Evolutionary conservation across 1,284 basidiomycete genomes (phyloP), one percentile per base, ranked within the genome.

Genomic region (Rhodotorula glutinis): DNA sequence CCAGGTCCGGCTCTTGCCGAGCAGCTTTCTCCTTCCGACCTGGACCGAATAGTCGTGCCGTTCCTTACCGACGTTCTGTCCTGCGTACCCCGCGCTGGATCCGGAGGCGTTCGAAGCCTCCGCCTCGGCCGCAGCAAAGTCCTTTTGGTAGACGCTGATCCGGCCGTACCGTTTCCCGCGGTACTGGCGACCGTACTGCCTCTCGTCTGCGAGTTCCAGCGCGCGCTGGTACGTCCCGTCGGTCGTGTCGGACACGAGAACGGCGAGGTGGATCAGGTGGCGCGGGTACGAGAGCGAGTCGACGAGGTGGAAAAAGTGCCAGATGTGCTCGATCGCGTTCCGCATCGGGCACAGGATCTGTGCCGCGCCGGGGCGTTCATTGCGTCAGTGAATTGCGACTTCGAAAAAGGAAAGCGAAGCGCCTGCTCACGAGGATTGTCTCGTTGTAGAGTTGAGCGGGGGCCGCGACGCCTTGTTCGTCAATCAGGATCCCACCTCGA

Each of bases 251-350:
- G 69, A 70, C n/a, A 65, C 65, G 61, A 70, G 65, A 46, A 70
- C 33, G 13, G 25, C 69, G 55, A 70, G 33, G 40, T 68, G 65
- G 30, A 70, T 3, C 17, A 68, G 66, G 54, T 67, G 59, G n/a
- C 46, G 56, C 16, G 66, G 69, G 62, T 68, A 70, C 11, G 62
- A 23, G 53, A 70, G 69, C 25, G 49, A 17, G 59, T 59, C 60
- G 62, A 70, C 11, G 23, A 70, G 58, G 56, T 67, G 65, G 59
- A 70, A 70, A 33, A 62, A 68, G 62, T 70, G 69, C 69, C 69
- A 70, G 53, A 70, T 65, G 62, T 70, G 69, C 21, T 70, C 69
- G 53, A 70, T 54, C 40, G 69, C 53, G 62, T 70, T 65, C 47
- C 67, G 67, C 65, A 70, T 67, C 27, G 69, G 66, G 30, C 55